Conservation (phyloP, 257 asterid species). For the Solanum pimpinellifolium region DNA sequence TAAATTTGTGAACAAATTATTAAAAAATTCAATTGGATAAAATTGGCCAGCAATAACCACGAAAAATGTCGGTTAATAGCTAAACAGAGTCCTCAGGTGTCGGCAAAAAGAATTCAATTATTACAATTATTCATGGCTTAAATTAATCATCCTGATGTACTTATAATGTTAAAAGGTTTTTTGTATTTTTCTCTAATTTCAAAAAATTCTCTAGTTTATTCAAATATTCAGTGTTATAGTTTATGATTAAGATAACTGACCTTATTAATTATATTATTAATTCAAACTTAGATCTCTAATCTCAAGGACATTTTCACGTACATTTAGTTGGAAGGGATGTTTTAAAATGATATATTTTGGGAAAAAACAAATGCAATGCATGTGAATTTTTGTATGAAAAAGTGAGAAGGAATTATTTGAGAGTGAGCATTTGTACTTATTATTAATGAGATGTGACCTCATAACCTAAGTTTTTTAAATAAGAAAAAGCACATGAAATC, state of each 20-base stretch:
- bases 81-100: constrained; percentile 8
- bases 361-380: constrained; percentile 3
- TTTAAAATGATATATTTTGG: not conserved
- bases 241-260: not conserved
- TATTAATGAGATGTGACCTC: not conserved
- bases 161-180: not conserved
- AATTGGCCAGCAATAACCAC: not conserved
- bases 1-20: not conserved
- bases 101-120: constrained; percentile 2
- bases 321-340: not conserved
- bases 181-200: constrained; percentile 1
- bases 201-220: not conserved
- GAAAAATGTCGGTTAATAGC: constrained; percentile 24
- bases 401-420: not conserved
- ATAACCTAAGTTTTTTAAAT: not conserved
- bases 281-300: constrained; percentile 4
- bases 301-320: constrained; percentile 9
- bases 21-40: not conserved
- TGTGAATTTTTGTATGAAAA: not conserved
- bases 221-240: not conserved
- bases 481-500: not conserved
- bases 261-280: not conserved
- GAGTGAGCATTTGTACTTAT: not conserved
- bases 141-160: not conserved
- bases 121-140: constrained; percentile 7